These are phyloP conservation scores for Zizania latifolia DNA, from an alignment of 176 grass and related monocot species.

Conservation along the genomic window DNA sequence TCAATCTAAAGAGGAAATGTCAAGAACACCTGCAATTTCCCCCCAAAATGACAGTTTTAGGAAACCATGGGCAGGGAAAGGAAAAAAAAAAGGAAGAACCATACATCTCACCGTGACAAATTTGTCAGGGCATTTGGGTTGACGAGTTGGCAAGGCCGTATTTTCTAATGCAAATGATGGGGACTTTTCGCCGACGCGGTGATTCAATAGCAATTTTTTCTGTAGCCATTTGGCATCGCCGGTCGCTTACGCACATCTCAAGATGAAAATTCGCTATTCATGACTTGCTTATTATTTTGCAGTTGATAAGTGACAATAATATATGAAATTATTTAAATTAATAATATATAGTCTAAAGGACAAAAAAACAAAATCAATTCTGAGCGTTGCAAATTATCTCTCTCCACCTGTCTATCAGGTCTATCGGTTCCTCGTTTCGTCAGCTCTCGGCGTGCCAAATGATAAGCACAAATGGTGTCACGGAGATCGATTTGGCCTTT, in stretches of 20 bases:
- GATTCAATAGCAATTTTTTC: background rate
- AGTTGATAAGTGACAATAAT: too few species aligned
- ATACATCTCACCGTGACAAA: background rate
- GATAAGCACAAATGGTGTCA: background rate
- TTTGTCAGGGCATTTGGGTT: background rate
- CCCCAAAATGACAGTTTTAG: background rate
- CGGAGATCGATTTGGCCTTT: background rate
- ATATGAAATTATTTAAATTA: too few species aligned
- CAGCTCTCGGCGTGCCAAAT: background rate
- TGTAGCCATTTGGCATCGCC: background rate
- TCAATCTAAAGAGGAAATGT: background rate
- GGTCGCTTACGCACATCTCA: background rate
- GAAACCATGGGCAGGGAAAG: background rate
- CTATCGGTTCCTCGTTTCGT: background rate
- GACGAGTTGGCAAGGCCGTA: background rate
- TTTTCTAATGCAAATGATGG: background rate
- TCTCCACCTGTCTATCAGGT: too few species aligned
- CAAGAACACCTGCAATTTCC: background rate
- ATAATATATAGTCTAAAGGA: too few species aligned
- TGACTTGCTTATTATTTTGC: too few species aligned
- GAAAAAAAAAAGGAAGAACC: background rate
- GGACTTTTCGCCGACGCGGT: conserved; percentile 20
- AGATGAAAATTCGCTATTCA: too few species aligned
- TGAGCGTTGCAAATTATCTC: too few species aligned
- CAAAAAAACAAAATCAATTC: too few species aligned